phyloP scores from a whole-genome alignment of 257 asterid species.

The Misopates orontium region DNA sequence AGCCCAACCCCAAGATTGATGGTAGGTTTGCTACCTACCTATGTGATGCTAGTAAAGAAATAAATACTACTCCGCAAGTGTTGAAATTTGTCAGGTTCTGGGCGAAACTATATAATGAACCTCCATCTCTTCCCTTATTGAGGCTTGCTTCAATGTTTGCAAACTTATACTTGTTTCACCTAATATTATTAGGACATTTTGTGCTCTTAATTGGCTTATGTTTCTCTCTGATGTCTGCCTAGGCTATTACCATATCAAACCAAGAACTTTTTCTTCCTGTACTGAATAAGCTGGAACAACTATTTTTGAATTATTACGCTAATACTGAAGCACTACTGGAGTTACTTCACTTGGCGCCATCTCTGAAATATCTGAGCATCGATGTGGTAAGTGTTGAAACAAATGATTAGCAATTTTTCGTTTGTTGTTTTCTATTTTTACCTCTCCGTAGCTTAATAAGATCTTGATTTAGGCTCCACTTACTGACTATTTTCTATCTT shows the following conservation, averaged over 20 bases:
- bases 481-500: neutral
- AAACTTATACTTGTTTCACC: neutral
- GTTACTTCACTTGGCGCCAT: constrained; percentile 2
- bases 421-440: neutral
- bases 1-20: too few species aligned
- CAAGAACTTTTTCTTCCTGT: neutral
- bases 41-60: too few species aligned
- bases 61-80: too few species aligned
- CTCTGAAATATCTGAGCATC: neutral
- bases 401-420: neutral
- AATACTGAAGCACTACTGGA: neutral
- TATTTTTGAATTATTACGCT: neutral
- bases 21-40: too few species aligned
- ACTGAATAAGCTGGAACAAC: neutral
- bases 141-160: neutral
- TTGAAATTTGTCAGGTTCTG: too few species aligned
- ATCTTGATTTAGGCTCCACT: too few species aligned
- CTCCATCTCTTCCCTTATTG: too few species aligned
- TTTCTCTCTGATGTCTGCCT: neutral
- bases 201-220: neutral
- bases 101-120: too few species aligned
- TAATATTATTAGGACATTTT: neutral
- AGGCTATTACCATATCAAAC: constrained; percentile 14
- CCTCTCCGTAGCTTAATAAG: neutral
- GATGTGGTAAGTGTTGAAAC: constrained; percentile 12